Evolutionary conservation across 345 rosid genomes (phyloP).

Genomic region (Stellera chamaejasme): DNA sequence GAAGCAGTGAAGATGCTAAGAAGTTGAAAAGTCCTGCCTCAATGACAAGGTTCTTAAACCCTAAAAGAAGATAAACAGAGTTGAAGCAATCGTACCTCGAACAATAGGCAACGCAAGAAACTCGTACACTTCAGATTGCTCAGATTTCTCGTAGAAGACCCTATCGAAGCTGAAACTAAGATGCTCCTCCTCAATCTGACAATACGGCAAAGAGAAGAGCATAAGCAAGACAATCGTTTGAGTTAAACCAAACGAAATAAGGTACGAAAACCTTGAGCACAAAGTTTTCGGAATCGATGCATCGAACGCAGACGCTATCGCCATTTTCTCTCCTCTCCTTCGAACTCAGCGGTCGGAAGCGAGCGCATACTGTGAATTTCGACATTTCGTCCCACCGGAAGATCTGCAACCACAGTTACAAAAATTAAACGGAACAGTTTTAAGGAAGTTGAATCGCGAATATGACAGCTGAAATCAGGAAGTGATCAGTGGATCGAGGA

Average conservation of each 20-base stretch:
- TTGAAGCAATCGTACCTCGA: slow-evolving; percentile 32
- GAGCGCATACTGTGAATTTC: slow-evolving; percentile 63
- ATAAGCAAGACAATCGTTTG: neutral
- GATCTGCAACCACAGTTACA: neutral
- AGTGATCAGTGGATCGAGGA: too few relatives aligned
- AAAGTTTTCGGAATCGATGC: slow-evolving; percentile 49
- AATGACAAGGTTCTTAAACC: neutral
- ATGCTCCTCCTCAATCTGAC: slow-evolving; percentile 38
- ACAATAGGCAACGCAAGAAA: slow-evolving; percentile 69
- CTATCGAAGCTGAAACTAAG: slow-evolving; percentile 48
- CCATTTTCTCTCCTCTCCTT: slow-evolving; percentile 48
- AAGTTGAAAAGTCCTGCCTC: neutral
- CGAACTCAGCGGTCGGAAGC: slow-evolving; percentile 71
- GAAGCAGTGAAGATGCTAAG: neutral
- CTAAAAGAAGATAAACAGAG: neutral
- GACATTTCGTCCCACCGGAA: slow-evolving; percentile 24
- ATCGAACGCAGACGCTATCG: slow-evolving; percentile 39
- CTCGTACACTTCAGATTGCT: slow-evolving; percentile 52
- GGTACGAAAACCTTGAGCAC: slow-evolving; percentile 39
- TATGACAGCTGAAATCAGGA: too few relatives aligned
- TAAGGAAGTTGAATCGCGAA: neutral
- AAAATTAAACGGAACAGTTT: neutral
- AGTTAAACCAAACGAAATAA: neutral
- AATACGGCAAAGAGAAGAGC: neutral
- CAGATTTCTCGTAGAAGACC: slow-evolving; percentile 51